Conservation (phyloP, 495 filamentous ascomycete genomes). For the Glonium stellatum region DNA sequence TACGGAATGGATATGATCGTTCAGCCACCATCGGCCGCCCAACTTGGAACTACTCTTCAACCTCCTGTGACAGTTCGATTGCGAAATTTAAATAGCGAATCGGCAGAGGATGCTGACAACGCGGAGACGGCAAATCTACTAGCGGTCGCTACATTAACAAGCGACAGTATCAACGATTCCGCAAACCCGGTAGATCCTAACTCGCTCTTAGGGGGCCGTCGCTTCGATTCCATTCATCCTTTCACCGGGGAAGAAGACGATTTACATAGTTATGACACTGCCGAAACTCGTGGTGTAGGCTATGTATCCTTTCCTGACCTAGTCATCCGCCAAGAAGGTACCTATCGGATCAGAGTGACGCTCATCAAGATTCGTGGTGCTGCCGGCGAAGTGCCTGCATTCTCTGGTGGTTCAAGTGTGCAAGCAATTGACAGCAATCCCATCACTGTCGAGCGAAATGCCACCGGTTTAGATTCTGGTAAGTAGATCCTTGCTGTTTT, state of each 20-base stretch:
- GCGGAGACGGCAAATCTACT: constrained; percentile 21
- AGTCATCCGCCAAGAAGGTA: constrained; percentile 32
- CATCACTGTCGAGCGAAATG: constrained; percentile 29
- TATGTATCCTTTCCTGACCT: constrained; percentile 34
- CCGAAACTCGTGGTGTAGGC: constrained; percentile 27
- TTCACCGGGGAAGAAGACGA: constrained; percentile 23
- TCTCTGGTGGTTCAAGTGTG: constrained; percentile 24
- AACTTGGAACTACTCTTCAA: constrained; percentile 10
- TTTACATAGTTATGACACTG: not conserved
- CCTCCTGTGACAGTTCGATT: constrained; percentile 19
- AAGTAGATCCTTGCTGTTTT: constrained; percentile 26
- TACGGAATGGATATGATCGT: constrained; percentile 27
- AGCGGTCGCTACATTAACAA: constrained; percentile 19
- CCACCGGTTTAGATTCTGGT: constrained; percentile 12
- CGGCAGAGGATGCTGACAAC: constrained; percentile 15
- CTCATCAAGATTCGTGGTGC: constrained; percentile 29
- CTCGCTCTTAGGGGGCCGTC: constrained; percentile 16
- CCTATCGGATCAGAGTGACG: constrained; percentile 32
- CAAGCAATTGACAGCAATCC: constrained; percentile 32
- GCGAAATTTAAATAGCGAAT: constrained; percentile 10
- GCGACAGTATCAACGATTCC: constrained; percentile 16
- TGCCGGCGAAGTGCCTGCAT: constrained; percentile 11
- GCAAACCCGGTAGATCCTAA: constrained; percentile 15
- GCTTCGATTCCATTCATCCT: constrained; percentile 23
- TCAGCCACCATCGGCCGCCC: constrained; percentile 21